Evolutionary conservation across 2,329 filamentous ascomycete species (phyloP).

Genomic region (Laburnicola sp.): DNA sequence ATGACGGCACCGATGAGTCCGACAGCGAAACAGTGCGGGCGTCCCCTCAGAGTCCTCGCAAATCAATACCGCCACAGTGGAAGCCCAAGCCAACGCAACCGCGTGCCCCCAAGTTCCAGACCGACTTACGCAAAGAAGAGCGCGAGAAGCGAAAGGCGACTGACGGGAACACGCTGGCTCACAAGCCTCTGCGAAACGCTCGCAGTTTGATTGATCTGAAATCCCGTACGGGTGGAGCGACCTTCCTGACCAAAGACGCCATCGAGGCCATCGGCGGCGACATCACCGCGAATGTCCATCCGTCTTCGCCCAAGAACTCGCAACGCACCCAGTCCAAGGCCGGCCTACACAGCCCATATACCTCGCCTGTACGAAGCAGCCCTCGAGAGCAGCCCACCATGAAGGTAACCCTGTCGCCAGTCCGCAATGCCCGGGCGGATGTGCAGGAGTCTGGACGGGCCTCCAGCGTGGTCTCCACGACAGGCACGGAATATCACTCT

Average conservation of each 20-base stretch:
- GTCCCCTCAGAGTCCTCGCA: constrained; percentile 24
- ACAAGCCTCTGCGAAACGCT: constrained; percentile 20
- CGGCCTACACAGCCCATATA: constrained; percentile 22
- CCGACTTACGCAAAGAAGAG: constrained; percentile 28
- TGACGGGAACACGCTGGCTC: constrained; percentile 14
- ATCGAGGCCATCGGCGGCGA: constrained; percentile 26
- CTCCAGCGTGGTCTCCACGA: constrained; percentile 23
- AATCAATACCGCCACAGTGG: constrained; percentile 35
- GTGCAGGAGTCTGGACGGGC: constrained; percentile 10
- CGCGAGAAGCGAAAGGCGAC: constrained; percentile 23
- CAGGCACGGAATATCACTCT: constrained; percentile 24
- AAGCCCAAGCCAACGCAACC: constrained; percentile 16
- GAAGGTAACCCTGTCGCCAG: constrained; percentile 25
- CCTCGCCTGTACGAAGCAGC: constrained; percentile 19
- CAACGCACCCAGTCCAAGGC: constrained; percentile 23
- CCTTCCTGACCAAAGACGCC: constrained; percentile 37
- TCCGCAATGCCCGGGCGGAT: constrained; percentile 13
- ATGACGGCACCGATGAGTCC: constrained; percentile 20
- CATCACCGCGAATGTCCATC: constrained; percentile 15
- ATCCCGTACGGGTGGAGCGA: constrained; percentile 9
- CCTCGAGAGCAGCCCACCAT: constrained; percentile 14
- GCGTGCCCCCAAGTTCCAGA: constrained; percentile 22
- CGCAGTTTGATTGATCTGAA: constrained; percentile 23
- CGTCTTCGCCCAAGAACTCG: constrained; percentile 17
- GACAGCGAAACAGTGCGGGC: constrained; percentile 14